Evolutionary conservation across 768 basidiomycete species (phyloP).

Genomic region (Amanita rubescens): DNA sequence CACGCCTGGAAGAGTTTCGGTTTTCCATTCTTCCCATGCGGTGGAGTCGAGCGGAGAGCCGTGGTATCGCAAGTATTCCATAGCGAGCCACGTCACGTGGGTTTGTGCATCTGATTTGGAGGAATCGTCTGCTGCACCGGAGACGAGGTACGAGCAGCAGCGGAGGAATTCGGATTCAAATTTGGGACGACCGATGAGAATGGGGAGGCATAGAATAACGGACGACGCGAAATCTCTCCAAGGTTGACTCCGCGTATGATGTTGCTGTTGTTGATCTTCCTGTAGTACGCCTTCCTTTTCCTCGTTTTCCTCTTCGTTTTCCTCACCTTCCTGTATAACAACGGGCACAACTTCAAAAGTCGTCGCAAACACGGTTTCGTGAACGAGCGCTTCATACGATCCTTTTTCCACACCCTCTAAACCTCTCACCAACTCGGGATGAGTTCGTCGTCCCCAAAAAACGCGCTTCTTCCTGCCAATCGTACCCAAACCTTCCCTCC

Average conservation of each 20-base stretch:
- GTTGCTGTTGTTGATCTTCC: conserved; percentile 9
- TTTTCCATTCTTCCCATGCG: conserved; percentile 54
- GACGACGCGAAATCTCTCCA: conserved; percentile 64
- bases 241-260: conserved; percentile 13
- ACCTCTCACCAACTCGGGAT: conserved; percentile 55
- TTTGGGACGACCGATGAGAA: conserved; percentile 40
- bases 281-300: conserved; percentile 13
- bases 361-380: conserved; percentile 77
- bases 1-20: conserved; percentile 41
- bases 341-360: conserved; percentile 32
- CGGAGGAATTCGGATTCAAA: conserved; percentile 70
- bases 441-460: conserved; percentile 72
- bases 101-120: conserved; percentile 29
- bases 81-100: conserved; percentile 58
- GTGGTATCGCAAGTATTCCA: conserved; percentile 56
- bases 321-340: not conserved
- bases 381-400: conserved; percentile 70
- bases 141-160: conserved; percentile 58
- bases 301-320: conserved; percentile 9
- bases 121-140: conserved; percentile 35
- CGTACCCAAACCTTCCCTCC: conserved; percentile 24
- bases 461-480: conserved; percentile 51
- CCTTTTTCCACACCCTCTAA: conserved; percentile 48
- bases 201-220: conserved; percentile 54
- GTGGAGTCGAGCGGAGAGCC: conserved; percentile 41